Percentiles rank a stretch among this genome's conserved stretches.
phyloP scores from a whole-genome alignment of 139 green algal species.

The Diplosphaera chodatii region DNA sequence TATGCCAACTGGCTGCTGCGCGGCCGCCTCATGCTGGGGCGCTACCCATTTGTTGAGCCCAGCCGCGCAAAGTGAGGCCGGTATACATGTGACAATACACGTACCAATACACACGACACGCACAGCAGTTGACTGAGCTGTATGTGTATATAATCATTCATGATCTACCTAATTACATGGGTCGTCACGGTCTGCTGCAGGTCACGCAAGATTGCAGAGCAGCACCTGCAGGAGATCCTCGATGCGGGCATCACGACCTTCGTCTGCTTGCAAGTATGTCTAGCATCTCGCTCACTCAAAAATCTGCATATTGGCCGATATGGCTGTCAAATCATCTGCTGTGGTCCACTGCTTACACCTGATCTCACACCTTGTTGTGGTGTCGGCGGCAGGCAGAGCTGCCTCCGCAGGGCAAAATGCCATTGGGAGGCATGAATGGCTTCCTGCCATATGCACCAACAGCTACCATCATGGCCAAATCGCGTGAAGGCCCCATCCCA shows the following conservation, averaged over 20 bases:
- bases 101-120: no score
- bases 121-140: no score
- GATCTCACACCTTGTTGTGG: no score
- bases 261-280: conserved; percentile 68
- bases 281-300: no score
- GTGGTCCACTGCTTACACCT: no score
- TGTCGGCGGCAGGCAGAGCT: conserved; percentile 62
- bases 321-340: no score
- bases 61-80: conserved; percentile 38
- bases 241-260: conserved; percentile 66
- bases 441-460: conserved; percentile 78
- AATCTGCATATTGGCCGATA: no score
- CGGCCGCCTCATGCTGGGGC: conserved; percentile 63
- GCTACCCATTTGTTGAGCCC: conserved; percentile 80
- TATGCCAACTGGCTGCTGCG: conserved; percentile 85
- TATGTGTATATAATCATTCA: no score
- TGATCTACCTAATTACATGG: no score
- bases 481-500: not conserved
- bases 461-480: conserved; percentile 30
- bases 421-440: conserved; percentile 59
- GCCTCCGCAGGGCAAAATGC: conserved; percentile 62
- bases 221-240: conserved; percentile 60
- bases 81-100: no score
- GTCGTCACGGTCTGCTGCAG: no score
- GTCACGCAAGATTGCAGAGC: conserved; percentile 39